These are phyloP conservation scores for Trifolium repens DNA, from an alignment of 306 rosid genomes.

Conservation along the genomic window DNA sequence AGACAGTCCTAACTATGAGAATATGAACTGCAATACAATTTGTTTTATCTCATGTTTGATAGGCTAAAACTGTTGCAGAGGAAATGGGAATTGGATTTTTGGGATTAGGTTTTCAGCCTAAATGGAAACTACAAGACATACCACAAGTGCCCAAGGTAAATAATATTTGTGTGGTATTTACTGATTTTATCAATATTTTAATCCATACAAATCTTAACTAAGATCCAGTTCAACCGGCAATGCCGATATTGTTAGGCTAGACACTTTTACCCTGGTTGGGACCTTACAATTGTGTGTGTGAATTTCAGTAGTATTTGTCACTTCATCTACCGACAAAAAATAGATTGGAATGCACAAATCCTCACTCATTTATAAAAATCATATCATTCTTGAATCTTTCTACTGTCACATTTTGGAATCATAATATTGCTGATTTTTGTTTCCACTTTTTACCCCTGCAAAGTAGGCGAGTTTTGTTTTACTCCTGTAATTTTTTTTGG, in stretches of 20 bases:
- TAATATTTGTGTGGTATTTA: neutral
- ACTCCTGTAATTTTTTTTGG: too few relatives aligned
- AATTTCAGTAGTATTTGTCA: too few relatives aligned
- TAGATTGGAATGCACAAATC: too few relatives aligned
- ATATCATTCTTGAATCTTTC: too few relatives aligned
- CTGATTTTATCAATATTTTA: neutral
- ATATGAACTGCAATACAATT: slow-evolving; percentile 12
- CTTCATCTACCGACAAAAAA: too few relatives aligned
- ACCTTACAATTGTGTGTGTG: too few relatives aligned
- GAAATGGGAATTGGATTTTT: slow-evolving; percentile 93
- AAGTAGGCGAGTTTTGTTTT: too few relatives aligned
- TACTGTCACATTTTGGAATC: too few relatives aligned
- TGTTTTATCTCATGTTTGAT: slow-evolving; percentile 19
- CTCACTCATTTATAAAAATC: too few relatives aligned
- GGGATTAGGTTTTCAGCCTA: slow-evolving; percentile 86
- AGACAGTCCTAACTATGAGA: neutral
- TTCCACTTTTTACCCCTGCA: neutral
- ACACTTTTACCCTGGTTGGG: too few relatives aligned
- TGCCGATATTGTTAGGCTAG: too few relatives aligned
- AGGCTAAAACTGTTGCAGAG: slow-evolving; percentile 88
- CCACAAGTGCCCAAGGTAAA: slow-evolving; percentile 81
- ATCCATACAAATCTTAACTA: neutral
- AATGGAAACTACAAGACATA: slow-evolving; percentile 69
- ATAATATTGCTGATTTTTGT: neutral
- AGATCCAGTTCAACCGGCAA: too few relatives aligned